A percentile compares a stretch with the other conserved stretches of the same genome.
Conservation (phyloP, 176 grass and related monocot species). For the Chloris gayana region DNA sequence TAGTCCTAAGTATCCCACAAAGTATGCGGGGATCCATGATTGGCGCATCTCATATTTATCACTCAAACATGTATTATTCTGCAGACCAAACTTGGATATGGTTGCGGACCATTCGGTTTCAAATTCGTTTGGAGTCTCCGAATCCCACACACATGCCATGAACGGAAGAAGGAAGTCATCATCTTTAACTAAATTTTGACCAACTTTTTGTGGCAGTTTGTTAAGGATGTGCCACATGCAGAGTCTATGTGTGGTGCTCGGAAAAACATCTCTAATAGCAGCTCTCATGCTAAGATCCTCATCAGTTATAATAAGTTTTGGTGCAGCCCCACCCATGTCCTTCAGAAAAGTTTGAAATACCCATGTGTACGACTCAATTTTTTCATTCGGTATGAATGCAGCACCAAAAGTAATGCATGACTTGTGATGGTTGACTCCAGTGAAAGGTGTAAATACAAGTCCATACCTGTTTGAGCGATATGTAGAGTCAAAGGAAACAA, state of each 20-base stretch:
- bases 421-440: conserved; percentile 31
- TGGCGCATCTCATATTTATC: neutral
- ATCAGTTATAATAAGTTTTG: conserved; percentile 5
- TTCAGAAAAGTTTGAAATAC: neutral
- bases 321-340: conserved; percentile 12
- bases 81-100: neutral
- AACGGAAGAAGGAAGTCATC: neutral
- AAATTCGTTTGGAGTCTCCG: conserved; percentile 17
- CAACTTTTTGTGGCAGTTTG: neutral
- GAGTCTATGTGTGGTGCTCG: neutral
- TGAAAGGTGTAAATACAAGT: conserved; percentile 24
- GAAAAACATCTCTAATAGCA: conserved; percentile 11
- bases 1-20: neutral
- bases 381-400: neutral
- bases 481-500: conserved; percentile 26
- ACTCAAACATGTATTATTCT: neutral
- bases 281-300: conserved; percentile 2
- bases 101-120: neutral
- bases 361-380: conserved; percentile 8
- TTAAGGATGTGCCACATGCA: conserved; percentile 30
- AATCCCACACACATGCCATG: neutral
- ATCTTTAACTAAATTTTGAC: neutral
- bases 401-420: neutral
- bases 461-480: neutral
- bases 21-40: conserved; percentile 7